Evolutionary conservation across 768 basidiomycete species (phyloP), one percentile per base, ranked within the genome.

Genomic region (Rhodotorula graminis): DNA sequence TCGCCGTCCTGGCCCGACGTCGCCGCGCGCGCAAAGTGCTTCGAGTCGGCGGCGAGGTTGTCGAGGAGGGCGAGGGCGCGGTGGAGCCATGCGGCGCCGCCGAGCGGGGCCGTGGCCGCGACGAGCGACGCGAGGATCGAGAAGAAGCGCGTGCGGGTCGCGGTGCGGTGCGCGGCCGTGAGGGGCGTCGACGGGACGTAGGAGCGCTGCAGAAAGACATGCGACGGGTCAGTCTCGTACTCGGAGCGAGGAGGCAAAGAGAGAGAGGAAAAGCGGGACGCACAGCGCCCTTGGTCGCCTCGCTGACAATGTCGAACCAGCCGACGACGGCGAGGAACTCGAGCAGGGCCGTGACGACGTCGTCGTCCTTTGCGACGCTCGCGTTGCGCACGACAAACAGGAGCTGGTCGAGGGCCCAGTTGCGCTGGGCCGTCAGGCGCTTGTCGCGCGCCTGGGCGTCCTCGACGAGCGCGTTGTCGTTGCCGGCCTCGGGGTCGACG

Each of bases 321-420:
- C 92, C 93, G 71, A 96, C 85, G 14, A 92, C 85, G 71, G 86
- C 81, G 56, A 96, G 83, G 86, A 92, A 96, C 71, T 94, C 87
- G 40, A 98, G 83, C 65, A 93, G 82, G 19, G 84, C 82, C 67
- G 85, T 84, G 29, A 94, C 83, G 88, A 92, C 93, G 49, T 84
- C 84, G 79, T 95, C 93, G 56, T 85, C 84, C 79, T 91, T 93
- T 9, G 89, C 64, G n/a, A 72, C 66, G 3, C 29, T 29, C 4
- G 62, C 70, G 31, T 64, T 56, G 78, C 92, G 93, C 55, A 88
- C 88, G 74, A 94, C 83, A 44, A 96, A 86, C 9, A 86, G 84
- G 29, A 96, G 83, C 81, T 98, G 95, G 60, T 96, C 93, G 61
- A 90, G 85, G 46, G 91, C 87, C 95, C 95, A 99, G 40, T 81